A percentile compares a stretch with the other conserved stretches of the same genome.
Evolutionary conservation across 2,329 filamentous ascomycete genomes (phyloP).

Genomic region (Coniochaeta pulveracea): DNA sequence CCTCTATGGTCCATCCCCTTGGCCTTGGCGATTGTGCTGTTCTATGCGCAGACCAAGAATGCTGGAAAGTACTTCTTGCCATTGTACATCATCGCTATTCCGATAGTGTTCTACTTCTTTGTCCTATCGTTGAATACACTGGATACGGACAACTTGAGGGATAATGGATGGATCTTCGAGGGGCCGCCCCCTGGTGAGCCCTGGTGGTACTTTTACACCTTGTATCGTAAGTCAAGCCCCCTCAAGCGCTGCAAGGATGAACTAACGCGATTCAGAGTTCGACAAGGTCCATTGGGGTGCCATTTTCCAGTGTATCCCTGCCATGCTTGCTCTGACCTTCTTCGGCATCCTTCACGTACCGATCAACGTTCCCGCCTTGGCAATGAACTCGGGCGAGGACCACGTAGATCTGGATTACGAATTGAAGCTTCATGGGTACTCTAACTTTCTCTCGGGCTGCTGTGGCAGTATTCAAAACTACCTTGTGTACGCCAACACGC

Average conservation of each 20-base stretch:
- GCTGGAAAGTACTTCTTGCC: slow-evolving; percentile 80
- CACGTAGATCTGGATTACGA: slow-evolving; percentile 86
- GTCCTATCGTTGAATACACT: slow-evolving; percentile 59
- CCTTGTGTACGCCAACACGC: slow-evolving; percentile 91
- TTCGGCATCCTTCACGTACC: slow-evolving; percentile 95
- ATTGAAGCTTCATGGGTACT: slow-evolving; percentile 83
- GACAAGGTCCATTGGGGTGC: slow-evolving; percentile 73
- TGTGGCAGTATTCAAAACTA: slow-evolving; percentile 92
- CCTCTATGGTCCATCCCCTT: slow-evolving; percentile 78
- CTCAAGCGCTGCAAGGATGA: neutral
- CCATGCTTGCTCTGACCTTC: slow-evolving; percentile 95
- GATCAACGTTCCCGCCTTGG: slow-evolving; percentile 92
- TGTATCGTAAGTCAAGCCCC: slow-evolving; percentile 59
- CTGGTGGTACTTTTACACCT: slow-evolving; percentile 96
- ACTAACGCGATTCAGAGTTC: slow-evolving; percentile 48
- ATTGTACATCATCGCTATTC: slow-evolving; percentile 71
- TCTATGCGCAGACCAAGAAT: slow-evolving; percentile 64
- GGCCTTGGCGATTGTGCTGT: slow-evolving; percentile 61
- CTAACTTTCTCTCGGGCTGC: slow-evolving; percentile 81
- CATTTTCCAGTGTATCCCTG: slow-evolving; percentile 72
- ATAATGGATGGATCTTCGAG: slow-evolving; percentile 82
- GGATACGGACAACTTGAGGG: slow-evolving; percentile 54
- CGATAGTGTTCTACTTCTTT: slow-evolving; percentile 66
- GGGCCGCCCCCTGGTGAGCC: slow-evolving; percentile 75
- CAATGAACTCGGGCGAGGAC: slow-evolving; percentile 83